Percentiles rank a stretch among this genome's conserved stretches.
Conservation (phyloP, 371 early-diverging fungal species). For the Sporodiniella umbellata region DNA sequence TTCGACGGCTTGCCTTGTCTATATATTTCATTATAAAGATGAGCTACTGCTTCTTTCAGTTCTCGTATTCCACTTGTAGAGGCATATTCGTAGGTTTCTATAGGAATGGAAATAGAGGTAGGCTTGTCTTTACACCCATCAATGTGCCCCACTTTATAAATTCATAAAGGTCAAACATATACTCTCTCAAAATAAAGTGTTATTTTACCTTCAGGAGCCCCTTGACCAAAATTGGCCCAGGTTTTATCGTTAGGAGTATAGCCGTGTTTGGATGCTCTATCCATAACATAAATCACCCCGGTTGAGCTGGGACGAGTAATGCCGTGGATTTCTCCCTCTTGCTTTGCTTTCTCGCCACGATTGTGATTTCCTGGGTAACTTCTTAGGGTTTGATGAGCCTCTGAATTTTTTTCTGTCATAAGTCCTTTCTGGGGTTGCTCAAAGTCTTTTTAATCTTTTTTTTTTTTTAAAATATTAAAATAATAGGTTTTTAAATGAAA, state of each 20-base stretch:
- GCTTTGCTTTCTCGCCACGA: constrained; percentile 4
- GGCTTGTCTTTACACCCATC: constrained; percentile 41
- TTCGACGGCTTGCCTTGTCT: constrained; percentile 37
- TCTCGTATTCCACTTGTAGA: constrained; percentile 36
- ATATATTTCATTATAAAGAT: constrained; percentile 48
- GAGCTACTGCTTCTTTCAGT: constrained; percentile 40
- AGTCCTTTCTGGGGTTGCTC: too few relatives aligned
- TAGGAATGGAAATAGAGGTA: constrained; percentile 15
- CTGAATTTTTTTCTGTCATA: constrained; percentile 19
- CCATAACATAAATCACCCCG: constrained; percentile 55
- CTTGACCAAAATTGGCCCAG: constrained; percentile 57
- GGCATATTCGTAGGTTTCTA: constrained; percentile 34
- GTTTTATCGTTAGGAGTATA: constrained; percentile 26
- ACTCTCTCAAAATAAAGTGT: background rate
- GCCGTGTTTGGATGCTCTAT: constrained; percentile 45
- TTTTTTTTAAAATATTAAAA: too few relatives aligned
- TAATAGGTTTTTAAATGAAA: too few relatives aligned
- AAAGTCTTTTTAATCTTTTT: too few relatives aligned
- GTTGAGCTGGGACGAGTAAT: constrained; percentile 47
- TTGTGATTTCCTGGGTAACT: constrained; percentile 35
- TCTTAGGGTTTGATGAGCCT: constrained; percentile 33
- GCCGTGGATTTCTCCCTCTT: constrained; percentile 21
- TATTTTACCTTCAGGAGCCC: constrained; percentile 47
- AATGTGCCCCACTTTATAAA: constrained; percentile 32
- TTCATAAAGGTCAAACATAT: background rate